Percentiles rank a stretch among this genome's conserved stretches.
These are phyloP conservation scores for Globisporangium canariense DNA, from an alignment of 352 stramenopile genomes.

Conservation along the genomic window DNA sequence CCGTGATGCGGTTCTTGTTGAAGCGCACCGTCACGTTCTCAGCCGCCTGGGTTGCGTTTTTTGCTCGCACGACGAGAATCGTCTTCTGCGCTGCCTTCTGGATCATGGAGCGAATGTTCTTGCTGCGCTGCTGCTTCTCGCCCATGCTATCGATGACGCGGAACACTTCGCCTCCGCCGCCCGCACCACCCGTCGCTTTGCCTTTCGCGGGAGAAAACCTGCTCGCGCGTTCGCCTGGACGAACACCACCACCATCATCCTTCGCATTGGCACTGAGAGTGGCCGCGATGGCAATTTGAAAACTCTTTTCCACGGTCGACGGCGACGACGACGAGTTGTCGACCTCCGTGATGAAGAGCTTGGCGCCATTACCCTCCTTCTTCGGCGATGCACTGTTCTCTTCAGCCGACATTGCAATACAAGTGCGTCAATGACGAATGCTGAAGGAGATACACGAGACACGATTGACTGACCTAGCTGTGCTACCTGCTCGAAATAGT, in stretches of 20 bases:
- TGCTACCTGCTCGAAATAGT: slow-evolving; percentile 3
- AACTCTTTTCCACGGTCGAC: not conserved
- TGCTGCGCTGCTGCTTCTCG: slow-evolving; percentile 46
- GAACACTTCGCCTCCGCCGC: slow-evolving; percentile 36
- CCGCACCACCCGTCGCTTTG: slow-evolving; percentile 5
- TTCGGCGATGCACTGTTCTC: not conserved
- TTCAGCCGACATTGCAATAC: not conserved
- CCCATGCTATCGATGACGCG: slow-evolving; percentile 45
- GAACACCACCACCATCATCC: not conserved
- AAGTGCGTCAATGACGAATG: not conserved
- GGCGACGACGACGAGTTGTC: not conserved
- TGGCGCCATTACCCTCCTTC: slow-evolving; percentile 3
- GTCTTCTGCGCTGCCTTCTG: slow-evolving; percentile 70
- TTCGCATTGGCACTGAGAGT: slow-evolving; percentile 3
- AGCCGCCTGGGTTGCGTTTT: slow-evolving; percentile 64
- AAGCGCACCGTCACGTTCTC: slow-evolving; percentile 68
- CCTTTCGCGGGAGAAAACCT: slow-evolving; percentile 9
- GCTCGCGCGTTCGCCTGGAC: slow-evolving; percentile 5
- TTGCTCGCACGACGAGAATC: slow-evolving; percentile 65
- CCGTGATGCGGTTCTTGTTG: slow-evolving; percentile 37
- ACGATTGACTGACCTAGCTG: not conserved
- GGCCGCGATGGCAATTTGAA: not conserved
- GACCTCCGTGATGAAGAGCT: slow-evolving; percentile 39
- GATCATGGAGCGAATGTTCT: slow-evolving; percentile 58
- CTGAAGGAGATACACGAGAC: not conserved